Evolutionary conservation across 169 alveolate genomes (phyloP).

Genomic region (Plasmodium fragile): DNA sequence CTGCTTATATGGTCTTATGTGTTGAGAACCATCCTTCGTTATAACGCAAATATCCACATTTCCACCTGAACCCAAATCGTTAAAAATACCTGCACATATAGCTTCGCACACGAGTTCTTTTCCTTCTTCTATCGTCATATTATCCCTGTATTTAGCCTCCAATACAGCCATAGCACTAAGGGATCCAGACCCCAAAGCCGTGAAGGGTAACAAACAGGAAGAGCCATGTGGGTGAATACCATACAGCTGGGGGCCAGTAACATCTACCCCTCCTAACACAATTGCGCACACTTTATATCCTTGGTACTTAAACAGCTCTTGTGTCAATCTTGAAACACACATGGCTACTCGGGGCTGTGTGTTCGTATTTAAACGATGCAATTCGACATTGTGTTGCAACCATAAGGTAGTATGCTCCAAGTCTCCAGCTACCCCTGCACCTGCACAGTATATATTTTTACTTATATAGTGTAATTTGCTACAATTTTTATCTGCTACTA

Average conservation of each 20-base stretch:
- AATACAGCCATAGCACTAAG: slow-evolving; percentile 97
- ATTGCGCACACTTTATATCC: slow-evolving; percentile 98
- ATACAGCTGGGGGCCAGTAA: slow-evolving; percentile 95
- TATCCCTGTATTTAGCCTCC: slow-evolving; percentile 95
- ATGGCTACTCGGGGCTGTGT: slow-evolving; percentile 92
- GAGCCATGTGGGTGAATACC: slow-evolving; percentile 98
- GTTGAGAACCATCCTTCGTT: slow-evolving; percentile 91
- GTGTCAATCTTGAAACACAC: slow-evolving; percentile 91
- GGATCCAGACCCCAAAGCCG: slow-evolving; percentile 99
- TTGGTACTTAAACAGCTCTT: slow-evolving; percentile 93
- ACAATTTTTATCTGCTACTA: slow-evolving; percentile 98
- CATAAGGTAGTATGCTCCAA: slow-evolving; percentile 95
- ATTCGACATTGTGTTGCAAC: slow-evolving; percentile 92
- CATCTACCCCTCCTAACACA: slow-evolving; percentile 98
- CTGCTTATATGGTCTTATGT: slow-evolving; percentile 85
- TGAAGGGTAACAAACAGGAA: slow-evolving; percentile 91
- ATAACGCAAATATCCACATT: slow-evolving; percentile 95
- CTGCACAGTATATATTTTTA: slow-evolving; percentile 97
- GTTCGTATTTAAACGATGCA: slow-evolving; percentile 94
- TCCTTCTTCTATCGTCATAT: slow-evolving; percentile 94
- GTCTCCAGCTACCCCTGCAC: slow-evolving; percentile 99
- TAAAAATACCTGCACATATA: slow-evolving; percentile 96
- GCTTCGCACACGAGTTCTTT: slow-evolving; percentile 92
- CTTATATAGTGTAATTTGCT: slow-evolving; percentile 96
- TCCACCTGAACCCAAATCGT: slow-evolving; percentile 97